Evolutionary conservation across 306 rosid species (phyloP), one percentile per base, ranked within the genome.

Genomic region (Dryas alaskensis): DNA sequence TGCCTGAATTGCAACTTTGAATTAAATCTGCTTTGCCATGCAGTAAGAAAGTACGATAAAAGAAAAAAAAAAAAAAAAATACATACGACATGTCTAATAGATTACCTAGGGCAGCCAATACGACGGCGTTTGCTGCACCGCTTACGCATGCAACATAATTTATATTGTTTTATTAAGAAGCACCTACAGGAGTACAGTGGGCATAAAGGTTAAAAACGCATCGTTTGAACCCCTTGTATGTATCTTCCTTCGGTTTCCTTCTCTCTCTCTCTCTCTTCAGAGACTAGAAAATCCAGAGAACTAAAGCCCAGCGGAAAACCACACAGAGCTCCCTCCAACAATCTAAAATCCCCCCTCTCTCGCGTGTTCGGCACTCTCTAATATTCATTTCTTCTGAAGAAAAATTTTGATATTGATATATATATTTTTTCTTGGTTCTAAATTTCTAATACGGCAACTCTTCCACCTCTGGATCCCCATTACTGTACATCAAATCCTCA

Each of bases 201-300:
- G 78, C 74, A 60, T 54, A 75, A 70, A 81, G 81, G 48, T 16
- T 59, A 64, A 79, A 89, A 92, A 89, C 93, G 90, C 87, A 7
- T 48, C 92, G 86, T 72, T 74, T 81, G 55, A 78, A 70, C 80
- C 68, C 65, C 63, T 61, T 46, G 47, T 19, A 62, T 64, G 47
- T 19, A 62, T 64, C 59, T 77, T 48, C 65, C 40, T 59, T 52
- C 40, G 73, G 3, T 66, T 58, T 74, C 70, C 75, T 80, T 17
- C 3, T 31, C 37, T 31, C 37, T 31, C 37, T 27, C 37, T 31
- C 37, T 70, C 75, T 53, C 81, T 65, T 16, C 8, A 7, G 13
- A 11, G 63, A 27, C 65, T 22, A 2, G 70, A 78, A 81, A 73
- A 80, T 55, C 67, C 74, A 72, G 72, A 68, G 51, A 53, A 83